These are phyloP conservation scores for Diaporthe batatas DNA, from an alignment of 2,329 filamentous ascomycete genomes.

Conservation along the genomic window DNA sequence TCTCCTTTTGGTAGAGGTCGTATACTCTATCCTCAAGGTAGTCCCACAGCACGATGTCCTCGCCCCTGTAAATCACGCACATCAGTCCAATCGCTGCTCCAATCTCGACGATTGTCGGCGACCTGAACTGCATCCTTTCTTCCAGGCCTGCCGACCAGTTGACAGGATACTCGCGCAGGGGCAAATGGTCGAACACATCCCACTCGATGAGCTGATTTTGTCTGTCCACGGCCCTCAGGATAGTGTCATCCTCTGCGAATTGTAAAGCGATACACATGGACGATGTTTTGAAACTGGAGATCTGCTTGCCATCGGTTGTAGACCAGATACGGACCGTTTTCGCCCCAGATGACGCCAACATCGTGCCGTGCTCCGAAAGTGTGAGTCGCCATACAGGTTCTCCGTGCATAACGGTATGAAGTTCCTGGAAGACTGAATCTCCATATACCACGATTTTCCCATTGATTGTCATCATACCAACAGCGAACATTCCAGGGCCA, in stretches of 20 bases:
- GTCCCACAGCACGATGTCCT: constrained; percentile 48
- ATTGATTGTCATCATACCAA: constrained; percentile 39
- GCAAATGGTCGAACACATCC: background rate
- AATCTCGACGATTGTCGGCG: constrained; percentile 43
- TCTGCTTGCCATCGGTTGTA: constrained; percentile 26
- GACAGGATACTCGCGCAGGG: constrained; percentile 31
- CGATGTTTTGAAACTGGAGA: constrained; percentile 35
- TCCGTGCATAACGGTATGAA: background rate
- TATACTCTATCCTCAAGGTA: constrained; percentile 43
- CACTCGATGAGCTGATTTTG: constrained; percentile 29
- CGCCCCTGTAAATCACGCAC: constrained; percentile 47
- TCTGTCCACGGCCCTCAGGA: constrained; percentile 12
- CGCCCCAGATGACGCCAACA: constrained; percentile 41
- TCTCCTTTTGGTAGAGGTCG: constrained; percentile 47
- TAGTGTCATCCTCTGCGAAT: constrained; percentile 31
- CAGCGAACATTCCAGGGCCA: constrained; percentile 38
- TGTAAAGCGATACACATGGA: constrained; percentile 38
- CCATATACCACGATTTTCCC: constrained; percentile 21
- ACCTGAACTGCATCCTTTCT: constrained; percentile 40
- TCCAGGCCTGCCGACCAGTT: constrained; percentile 40
- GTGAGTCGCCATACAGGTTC: constrained; percentile 44
- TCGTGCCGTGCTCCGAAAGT: constrained; percentile 42
- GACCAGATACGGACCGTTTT: constrained; percentile 43
- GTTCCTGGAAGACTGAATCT: constrained; percentile 3
- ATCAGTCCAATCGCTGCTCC: constrained; percentile 43